phyloP scores from a whole-genome alignment of 148 eudicot species.

The Rhododendron henanense region DNA sequence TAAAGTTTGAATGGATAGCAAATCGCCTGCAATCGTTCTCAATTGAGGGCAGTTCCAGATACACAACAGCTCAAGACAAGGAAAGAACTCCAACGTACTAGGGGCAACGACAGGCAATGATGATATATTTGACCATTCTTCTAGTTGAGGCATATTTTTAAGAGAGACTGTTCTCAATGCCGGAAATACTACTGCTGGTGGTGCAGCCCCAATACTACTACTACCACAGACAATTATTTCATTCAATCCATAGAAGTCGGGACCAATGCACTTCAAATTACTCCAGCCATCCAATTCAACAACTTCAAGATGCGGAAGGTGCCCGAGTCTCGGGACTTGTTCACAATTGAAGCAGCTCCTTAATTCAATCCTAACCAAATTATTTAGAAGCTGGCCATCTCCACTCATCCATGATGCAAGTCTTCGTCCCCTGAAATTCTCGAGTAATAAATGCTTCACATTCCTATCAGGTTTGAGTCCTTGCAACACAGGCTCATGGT shows the following conservation, averaged over 20 bases:
- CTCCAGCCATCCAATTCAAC: not conserved
- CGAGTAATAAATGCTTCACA: not conserved
- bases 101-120: not conserved
- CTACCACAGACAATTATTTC: not conserved
- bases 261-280: not conserved
- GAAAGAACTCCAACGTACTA: not conserved
- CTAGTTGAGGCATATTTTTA: not conserved
- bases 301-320: not conserved
- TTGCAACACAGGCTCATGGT: not conserved
- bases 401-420: not conserved
- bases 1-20: too few species aligned
- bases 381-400: not conserved
- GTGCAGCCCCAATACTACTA: not conserved
- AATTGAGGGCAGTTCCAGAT: too few species aligned
- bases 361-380: not conserved
- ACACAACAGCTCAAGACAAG: not conserved
- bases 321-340: not conserved
- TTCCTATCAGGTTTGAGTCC: not conserved
- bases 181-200: not conserved
- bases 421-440: not conserved
- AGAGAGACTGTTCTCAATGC: not conserved
- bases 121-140: not conserved
- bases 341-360: not conserved
- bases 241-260: not conserved
- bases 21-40: too few species aligned